phyloP scores from a whole-genome alignment of 345 rosid genomes.

The Lumnitzera racemosa region DNA sequence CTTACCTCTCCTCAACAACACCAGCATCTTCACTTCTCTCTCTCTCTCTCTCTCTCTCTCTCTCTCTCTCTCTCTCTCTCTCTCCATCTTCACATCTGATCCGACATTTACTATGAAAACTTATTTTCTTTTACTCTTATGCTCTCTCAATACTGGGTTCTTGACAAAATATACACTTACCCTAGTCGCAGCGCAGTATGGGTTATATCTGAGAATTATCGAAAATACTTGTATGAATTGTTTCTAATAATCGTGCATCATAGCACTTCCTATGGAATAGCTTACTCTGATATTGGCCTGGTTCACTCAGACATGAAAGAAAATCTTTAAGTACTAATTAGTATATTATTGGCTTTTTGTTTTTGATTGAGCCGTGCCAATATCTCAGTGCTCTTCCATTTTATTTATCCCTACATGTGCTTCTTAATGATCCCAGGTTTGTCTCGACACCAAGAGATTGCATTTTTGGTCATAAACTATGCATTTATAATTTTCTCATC shows the following conservation, averaged over 20 bases:
- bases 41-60: slow-evolving; percentile 7
- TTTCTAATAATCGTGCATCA: not conserved
- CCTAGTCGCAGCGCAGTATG: too few relatives aligned
- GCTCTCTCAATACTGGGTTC: not conserved
- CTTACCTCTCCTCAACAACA: slow-evolving; percentile 28
- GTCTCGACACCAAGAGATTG: too few relatives aligned
- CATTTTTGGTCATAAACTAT: too few relatives aligned
- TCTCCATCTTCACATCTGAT: not conserved
- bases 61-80: slow-evolving; percentile 11
- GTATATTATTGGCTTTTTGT: slow-evolving; percentile 1
- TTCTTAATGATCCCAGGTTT: not conserved
- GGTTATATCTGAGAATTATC: too few relatives aligned
- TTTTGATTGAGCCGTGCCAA: slow-evolving; percentile 99
- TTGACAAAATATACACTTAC: too few relatives aligned
- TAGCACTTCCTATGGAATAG: slow-evolving; percentile 18
- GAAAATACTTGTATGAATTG: too few relatives aligned
- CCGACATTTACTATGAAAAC: slow-evolving; percentile 5
- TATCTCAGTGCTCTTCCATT: slow-evolving; percentile 70
- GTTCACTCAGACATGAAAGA: slow-evolving; percentile 64
- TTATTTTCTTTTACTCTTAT: not conserved
- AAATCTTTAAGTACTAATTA: not conserved
- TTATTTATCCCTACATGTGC: not conserved
- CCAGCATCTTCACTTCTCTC: slow-evolving; percentile 4
- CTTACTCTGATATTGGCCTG: slow-evolving; percentile 82
- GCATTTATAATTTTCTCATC: too few relatives aligned